Percentiles rank a stretch among this genome's conserved stretches.
phyloP scores from a whole-genome alignment of 2,329 filamentous ascomycete genomes.

The Blumeria hordei region DNA sequence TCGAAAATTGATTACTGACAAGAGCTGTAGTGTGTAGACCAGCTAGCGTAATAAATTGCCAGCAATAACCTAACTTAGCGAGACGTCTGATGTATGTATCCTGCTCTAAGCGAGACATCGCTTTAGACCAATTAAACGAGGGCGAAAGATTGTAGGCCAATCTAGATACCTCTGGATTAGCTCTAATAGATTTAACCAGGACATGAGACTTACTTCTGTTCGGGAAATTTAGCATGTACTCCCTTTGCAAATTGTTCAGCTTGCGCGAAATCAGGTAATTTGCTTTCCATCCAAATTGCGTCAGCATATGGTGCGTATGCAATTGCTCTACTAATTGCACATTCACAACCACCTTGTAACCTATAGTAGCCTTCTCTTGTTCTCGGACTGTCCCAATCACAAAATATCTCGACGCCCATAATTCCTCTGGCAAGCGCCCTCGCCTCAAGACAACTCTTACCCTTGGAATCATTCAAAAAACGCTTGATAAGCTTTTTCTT shows the following conservation, averaged over 20 bases:
- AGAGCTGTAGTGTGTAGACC: constrained; percentile 89
- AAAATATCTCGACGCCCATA: constrained; percentile 62
- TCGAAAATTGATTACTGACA: constrained; percentile 71
- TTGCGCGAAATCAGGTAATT: constrained; percentile 75
- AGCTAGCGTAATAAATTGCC: constrained; percentile 99
- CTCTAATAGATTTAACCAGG: not conserved
- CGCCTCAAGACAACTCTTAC: constrained; percentile 68
- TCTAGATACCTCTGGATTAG: constrained; percentile 2
- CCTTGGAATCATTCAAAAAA: constrained; percentile 44
- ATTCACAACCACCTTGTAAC: constrained; percentile 74
- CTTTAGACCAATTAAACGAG: constrained; percentile 98
- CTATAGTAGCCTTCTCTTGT: constrained; percentile 92
- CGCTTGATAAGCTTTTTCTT: constrained; percentile 42
- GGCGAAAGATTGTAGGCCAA: constrained; percentile 96
- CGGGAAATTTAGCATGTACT: constrained; percentile 81
- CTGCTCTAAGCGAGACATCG: constrained; percentile 77
- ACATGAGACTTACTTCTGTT: constrained; percentile 41
- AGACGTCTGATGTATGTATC: constrained; percentile 93
- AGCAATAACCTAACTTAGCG: constrained; percentile 77
- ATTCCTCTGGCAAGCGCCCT: constrained; percentile 55
- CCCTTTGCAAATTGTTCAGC: constrained; percentile 83
- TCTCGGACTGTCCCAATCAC: constrained; percentile 84
- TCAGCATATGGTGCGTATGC: constrained; percentile 87
- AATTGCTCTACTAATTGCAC: constrained; percentile 70
- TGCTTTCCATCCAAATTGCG: constrained; percentile 99